Percentiles rank a stretch among this genome's conserved stretches.
Conservation (phyloP, 345 rosid species). For the Linum tenue region DNA sequence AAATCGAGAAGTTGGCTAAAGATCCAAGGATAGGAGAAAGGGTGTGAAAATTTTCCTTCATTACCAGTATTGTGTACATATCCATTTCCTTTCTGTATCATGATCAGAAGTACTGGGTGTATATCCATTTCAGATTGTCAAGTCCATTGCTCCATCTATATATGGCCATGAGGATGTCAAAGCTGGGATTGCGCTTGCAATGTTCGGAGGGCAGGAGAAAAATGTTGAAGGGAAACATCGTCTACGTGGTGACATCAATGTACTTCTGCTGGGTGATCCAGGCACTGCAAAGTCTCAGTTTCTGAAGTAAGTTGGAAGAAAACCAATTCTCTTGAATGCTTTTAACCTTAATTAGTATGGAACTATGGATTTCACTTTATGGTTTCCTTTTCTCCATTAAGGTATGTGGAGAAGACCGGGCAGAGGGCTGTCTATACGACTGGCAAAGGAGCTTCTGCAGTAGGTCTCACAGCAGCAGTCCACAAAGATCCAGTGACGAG, state of each 20-base stretch:
- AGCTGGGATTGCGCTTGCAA: conserved; percentile 88
- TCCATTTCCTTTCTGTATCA: neutral
- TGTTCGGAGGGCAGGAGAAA: conserved; percentile 99
- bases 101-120: conserved; percentile 7
- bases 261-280: conserved; percentile 90
- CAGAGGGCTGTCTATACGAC: conserved; percentile 99
- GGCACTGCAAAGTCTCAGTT: conserved; percentile 98
- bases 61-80: neutral
- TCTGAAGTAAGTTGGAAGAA: conserved; percentile 54
- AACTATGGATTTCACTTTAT: conserved; percentile 11
- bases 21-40: conserved; percentile 89
- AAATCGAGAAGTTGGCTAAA: conserved; percentile 78
- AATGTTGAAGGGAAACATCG: conserved; percentile 88
- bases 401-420: conserved; percentile 96
- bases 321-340: neutral
- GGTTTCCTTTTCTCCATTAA: conserved; percentile 18
- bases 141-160: conserved; percentile 95
- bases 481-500: conserved; percentile 99
- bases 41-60: conserved; percentile 32
- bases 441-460: conserved; percentile 98
- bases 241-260: conserved; percentile 87
- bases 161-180: conserved; percentile 98
- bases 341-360: neutral
- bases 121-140: conserved; percentile 51
- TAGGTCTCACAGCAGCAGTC: conserved; percentile 96